These are phyloP conservation scores for Polyplosphaeria fusca DNA, from an alignment of 495 filamentous ascomycete species.

Conservation along the genomic window DNA sequence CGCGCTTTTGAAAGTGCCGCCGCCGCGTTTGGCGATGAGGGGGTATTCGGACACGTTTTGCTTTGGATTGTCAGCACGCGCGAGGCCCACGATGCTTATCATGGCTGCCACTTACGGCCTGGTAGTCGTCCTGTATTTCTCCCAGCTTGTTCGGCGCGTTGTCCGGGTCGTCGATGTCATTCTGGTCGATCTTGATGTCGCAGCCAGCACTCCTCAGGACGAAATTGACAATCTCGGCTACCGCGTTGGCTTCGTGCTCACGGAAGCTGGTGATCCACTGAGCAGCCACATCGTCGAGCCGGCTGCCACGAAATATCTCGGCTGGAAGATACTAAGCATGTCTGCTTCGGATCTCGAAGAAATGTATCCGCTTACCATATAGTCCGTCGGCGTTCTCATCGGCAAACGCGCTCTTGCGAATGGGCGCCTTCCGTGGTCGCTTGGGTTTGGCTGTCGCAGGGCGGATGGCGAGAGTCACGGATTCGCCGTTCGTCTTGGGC, in stretches of 20 bases:
- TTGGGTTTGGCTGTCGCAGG: conserved; percentile 47
- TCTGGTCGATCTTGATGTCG: conserved; percentile 63
- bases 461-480: conserved; percentile 39
- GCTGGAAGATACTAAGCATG: too few species aligned
- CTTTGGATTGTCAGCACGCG: conserved; percentile 41
- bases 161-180: conserved; percentile 85
- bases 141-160: conserved; percentile 63
- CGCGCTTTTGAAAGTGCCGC: conserved; percentile 66
- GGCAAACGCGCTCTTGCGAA: conserved; percentile 36
- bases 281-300: conserved; percentile 70
- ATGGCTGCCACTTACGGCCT: conserved; percentile 52
- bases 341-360: conserved; percentile 54
- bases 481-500: conserved; percentile 44
- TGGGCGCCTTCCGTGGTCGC: conserved; percentile 36
- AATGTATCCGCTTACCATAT: conserved; percentile 58
- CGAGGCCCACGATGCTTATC: not conserved
- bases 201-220: conserved; percentile 81
- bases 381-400: conserved; percentile 61
- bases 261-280: conserved; percentile 77
- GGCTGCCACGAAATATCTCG: conserved; percentile 63
- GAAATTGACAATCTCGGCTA: conserved; percentile 85
- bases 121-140: conserved; percentile 79
- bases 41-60: conserved; percentile 86
- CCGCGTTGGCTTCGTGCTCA: conserved; percentile 60
- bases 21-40: conserved; percentile 76